phyloP scores from a whole-genome alignment of 2,329 filamentous ascomycete species.

The Cadophora sp. region DNA sequence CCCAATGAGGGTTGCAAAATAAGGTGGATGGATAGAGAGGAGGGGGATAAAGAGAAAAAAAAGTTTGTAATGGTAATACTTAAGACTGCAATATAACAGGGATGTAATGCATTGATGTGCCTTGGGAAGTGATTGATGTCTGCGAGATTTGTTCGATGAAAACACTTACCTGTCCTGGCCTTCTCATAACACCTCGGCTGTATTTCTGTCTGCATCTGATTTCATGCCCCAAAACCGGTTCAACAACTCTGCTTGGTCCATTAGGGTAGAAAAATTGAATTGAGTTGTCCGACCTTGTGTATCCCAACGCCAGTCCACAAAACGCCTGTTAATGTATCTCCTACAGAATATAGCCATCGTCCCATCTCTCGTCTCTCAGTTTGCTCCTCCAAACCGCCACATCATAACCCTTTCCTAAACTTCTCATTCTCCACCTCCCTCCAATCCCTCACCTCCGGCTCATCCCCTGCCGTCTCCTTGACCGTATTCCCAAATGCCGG shows the following conservation, averaged over 20 bases:
- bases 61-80: neutral
- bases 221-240: too few relatives aligned
- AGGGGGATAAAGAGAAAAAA: neutral
- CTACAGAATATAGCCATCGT: too few relatives aligned
- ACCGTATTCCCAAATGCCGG: conserved; percentile 70
- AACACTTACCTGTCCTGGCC: too few relatives aligned
- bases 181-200: too few relatives aligned
- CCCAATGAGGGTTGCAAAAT: neutral
- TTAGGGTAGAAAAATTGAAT: neutral
- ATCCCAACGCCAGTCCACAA: neutral
- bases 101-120: too few relatives aligned
- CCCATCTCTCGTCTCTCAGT: too few relatives aligned
- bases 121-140: too few relatives aligned
- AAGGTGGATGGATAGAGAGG: neutral
- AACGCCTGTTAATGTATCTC: neutral
- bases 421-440: conserved; percentile 69
- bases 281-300: conserved; percentile 11
- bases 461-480: conserved; percentile 71
- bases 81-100: neutral
- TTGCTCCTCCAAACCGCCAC: too few relatives aligned
- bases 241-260: neutral
- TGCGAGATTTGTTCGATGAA: too few relatives aligned
- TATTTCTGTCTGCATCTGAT: too few relatives aligned
- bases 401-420: conserved; percentile 49
- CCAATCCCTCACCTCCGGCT: conserved; percentile 66